Evolutionary conservation across 306 rosid species (phyloP).

Genomic region (Clitoria ternatea): DNA sequence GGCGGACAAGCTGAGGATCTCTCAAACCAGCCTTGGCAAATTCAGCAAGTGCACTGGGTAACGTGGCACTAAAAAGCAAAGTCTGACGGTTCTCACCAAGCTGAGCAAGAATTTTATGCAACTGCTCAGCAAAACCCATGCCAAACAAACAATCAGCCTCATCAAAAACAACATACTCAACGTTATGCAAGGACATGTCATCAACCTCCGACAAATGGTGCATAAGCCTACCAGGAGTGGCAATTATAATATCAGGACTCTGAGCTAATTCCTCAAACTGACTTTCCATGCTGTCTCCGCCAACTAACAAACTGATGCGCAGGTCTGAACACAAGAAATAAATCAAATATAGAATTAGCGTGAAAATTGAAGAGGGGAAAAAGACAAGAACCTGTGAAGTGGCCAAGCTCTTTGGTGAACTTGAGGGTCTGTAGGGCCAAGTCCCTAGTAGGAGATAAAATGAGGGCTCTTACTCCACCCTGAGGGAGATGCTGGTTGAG

Average conservation of each 20-base stretch:
- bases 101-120: constrained; percentile 73
- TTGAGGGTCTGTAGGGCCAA: constrained; percentile 87
- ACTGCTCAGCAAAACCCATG: constrained; percentile 90
- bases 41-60: constrained; percentile 93
- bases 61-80: constrained; percentile 84
- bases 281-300: constrained; percentile 93
- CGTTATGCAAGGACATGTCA: constrained; percentile 76
- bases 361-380: too few species aligned
- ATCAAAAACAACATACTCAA: constrained; percentile 89
- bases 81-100: constrained; percentile 88
- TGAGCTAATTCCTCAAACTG: constrained; percentile 87
- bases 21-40: constrained; percentile 95
- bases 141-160: constrained; percentile 85
- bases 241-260: constrained; percentile 82
- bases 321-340: constrained; percentile 43
- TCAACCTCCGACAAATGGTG: constrained; percentile 89
- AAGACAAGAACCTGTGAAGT: constrained; percentile 48
- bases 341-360: too few species aligned
- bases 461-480: constrained; percentile 79
- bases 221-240: constrained; percentile 97
- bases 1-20: constrained; percentile 84
- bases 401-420: constrained; percentile 76
- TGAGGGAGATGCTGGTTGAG: constrained; percentile 72
- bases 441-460: constrained; percentile 82
- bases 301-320: constrained; percentile 82